Percentiles rank a stretch among this genome's conserved stretches.
These are phyloP conservation scores for Fusarium abutilonis DNA, from an alignment of 2,329 filamentous ascomycete species.

Conservation along the genomic window DNA sequence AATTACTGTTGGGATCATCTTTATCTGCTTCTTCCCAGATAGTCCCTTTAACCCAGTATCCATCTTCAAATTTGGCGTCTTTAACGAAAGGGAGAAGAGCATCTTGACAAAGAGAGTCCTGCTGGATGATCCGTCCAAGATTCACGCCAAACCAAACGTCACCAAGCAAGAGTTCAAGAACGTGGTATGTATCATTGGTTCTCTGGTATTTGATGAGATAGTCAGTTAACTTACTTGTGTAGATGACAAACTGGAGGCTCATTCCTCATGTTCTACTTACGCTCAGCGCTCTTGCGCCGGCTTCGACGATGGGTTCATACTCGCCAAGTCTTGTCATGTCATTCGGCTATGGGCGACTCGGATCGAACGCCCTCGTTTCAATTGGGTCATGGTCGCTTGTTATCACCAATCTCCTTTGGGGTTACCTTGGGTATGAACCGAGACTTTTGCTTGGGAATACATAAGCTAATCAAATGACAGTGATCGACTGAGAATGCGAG, in stretches of 20 bases:
- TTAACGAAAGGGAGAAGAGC: conserved; percentile 49
- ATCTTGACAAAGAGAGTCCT: conserved; percentile 48
- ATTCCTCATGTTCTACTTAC: conserved; percentile 47
- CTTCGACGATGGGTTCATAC: conserved; percentile 34
- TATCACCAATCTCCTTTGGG: conserved; percentile 48
- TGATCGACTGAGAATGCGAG: conserved; percentile 37
- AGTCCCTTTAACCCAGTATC: conserved; percentile 45
- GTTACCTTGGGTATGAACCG: conserved; percentile 22
- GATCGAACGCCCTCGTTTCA: conserved; percentile 46
- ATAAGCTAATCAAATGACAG: neutral
- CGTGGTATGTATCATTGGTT: conserved; percentile 42
- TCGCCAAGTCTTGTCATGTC: conserved; percentile 45
- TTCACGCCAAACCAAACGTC: conserved; percentile 44
- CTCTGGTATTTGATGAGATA: neutral
- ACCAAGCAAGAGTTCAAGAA: conserved; percentile 48
- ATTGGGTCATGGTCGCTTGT: conserved; percentile 51
- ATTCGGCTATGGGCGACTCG: conserved; percentile 50
- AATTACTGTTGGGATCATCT: neutral
- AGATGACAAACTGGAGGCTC: conserved; percentile 53
- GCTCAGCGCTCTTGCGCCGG: conserved; percentile 32
- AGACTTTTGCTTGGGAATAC: neutral
- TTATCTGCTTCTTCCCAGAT: conserved; percentile 33
- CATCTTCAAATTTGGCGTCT: conserved; percentile 45
- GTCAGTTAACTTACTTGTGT: conserved; percentile 5
- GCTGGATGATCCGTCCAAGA: conserved; percentile 47